Base-by-base conservation (phyloP, 1,284 basidiomycete species). In the Tilletia setariae region DNA sequence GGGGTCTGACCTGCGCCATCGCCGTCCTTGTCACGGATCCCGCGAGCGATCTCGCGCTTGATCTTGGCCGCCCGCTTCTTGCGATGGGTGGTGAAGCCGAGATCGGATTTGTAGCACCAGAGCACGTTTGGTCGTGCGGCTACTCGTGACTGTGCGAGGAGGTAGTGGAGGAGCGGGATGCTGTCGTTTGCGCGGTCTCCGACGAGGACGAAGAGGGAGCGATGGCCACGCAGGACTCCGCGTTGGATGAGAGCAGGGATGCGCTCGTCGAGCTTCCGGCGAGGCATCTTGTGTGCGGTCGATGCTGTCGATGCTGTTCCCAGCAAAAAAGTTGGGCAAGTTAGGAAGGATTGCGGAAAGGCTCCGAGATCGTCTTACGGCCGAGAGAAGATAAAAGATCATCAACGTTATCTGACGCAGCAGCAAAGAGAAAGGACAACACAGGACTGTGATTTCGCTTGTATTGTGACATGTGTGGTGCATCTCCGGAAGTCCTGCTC, bases 201-300 rank as follows among this genome's bases (percentile, higher is more conserved):
- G 25, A 98, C 93, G 64, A 98, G 87, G 47, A 98, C 93, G 83
- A 99, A 92, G 86, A 99, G 98, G 6, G 92, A 94, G 46, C 96
- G 87, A 78, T 97, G 91, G 75, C 94, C 94, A 66, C 73, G 71
- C 25, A 78, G 71, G 63, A 96, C 93, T 88, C 93, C 93, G 84
- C 94, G 95, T 78, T 89, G 90, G 83, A 97, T 94, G 70, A 97
- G 88, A 67, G 90, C 91, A 15, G 92, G 92, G 77, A 98, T 94
- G 66, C 94, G 90, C 65, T 91, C 90, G 84, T 98, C 94, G 53
- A 82, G 67, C 70, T 82, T 79, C 68, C 81, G 80, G 62, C 80
- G 70, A 19, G 32, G 30, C 79, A 82, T 81, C 44, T 1, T 64
- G 47, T 49, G 11, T 25, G 11, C n/a, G 47, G 35, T 40, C 11